These are phyloP conservation scores for Hemisphaericaspora subhashii DNA, from an alignment of 1,139 yeast genomes.

Conservation along the genomic window DNA sequence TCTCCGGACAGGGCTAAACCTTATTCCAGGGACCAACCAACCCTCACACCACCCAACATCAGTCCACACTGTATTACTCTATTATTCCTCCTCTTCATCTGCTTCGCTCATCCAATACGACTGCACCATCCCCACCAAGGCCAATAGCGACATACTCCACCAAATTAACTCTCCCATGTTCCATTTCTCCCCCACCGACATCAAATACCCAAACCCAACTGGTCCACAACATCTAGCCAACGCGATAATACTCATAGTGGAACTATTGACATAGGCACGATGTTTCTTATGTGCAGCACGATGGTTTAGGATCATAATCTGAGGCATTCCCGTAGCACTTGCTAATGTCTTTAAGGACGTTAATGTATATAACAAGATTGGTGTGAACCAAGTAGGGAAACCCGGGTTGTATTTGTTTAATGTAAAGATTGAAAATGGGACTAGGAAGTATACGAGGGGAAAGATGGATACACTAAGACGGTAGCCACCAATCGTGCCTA, in stretches of 20 bases:
- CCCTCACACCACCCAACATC: neutral
- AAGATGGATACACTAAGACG: constrained; percentile 39
- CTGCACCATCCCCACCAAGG: constrained; percentile 12
- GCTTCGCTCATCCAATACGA: constrained; percentile 12
- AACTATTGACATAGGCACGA: constrained; percentile 78
- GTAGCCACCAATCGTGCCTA: constrained; percentile 48
- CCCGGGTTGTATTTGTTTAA: constrained; percentile 28
- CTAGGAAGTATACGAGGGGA: constrained; percentile 48
- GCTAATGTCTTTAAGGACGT: constrained; percentile 35
- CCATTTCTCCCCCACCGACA: constrained; percentile 17
- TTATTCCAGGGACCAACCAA: too few relatives aligned
- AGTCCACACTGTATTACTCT: neutral
- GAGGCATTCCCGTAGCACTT: constrained; percentile 40
- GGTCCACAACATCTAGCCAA: constrained; percentile 61
- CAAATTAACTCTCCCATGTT: constrained; percentile 8
- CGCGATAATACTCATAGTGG: constrained; percentile 48
- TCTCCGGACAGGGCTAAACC: too few relatives aligned
- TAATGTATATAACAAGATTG: constrained; percentile 21
- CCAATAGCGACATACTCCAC: constrained; percentile 13
- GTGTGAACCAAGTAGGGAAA: constrained; percentile 24
- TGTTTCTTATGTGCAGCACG: constrained; percentile 82
- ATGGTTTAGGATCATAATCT: constrained; percentile 58
- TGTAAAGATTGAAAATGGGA: constrained; percentile 53
- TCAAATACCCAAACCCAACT: constrained; percentile 53
- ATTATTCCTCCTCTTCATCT: neutral